Evolutionary conservation across 2,329 filamentous ascomycete species (phyloP).

Genomic region (Aspergillus chevalieri): DNA sequence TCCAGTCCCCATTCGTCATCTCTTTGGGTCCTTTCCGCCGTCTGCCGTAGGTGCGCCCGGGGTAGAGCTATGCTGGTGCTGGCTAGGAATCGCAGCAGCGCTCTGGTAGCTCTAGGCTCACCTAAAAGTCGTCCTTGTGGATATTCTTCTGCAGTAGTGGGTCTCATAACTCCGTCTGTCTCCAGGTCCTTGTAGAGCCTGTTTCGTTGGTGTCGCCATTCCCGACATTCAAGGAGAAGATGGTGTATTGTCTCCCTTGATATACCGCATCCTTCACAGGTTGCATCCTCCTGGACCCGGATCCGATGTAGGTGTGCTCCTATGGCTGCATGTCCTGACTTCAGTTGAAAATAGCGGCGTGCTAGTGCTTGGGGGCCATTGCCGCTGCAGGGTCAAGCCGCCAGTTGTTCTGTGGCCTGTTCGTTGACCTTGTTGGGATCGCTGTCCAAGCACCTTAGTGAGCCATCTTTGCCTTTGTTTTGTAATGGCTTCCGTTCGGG

Average conservation of each 20-base stretch:
- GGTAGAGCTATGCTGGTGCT: no score
- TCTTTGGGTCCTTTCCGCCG: no score
- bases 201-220: background rate
- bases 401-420: background rate
- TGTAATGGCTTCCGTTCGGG: background rate
- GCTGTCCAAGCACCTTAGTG: background rate
- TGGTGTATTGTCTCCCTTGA: background rate
- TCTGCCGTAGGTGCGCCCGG: no score
- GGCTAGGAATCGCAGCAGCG: no score
- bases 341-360: background rate
- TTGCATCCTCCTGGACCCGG: background rate
- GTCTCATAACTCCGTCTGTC: no score
- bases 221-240: background rate
- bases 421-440: slow-evolving; percentile 1
- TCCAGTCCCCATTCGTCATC: no score
- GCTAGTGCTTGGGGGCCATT: background rate
- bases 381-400: background rate
- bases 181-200: background rate
- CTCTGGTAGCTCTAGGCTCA: no score
- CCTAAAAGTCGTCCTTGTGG: no score
- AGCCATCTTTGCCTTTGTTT: background rate
- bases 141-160: no score
- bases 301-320: background rate
- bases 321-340: background rate
- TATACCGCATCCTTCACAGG: background rate